Conservation (phyloP, 2,329 filamentous ascomycete species). For the Phialophora expanda region DNA sequence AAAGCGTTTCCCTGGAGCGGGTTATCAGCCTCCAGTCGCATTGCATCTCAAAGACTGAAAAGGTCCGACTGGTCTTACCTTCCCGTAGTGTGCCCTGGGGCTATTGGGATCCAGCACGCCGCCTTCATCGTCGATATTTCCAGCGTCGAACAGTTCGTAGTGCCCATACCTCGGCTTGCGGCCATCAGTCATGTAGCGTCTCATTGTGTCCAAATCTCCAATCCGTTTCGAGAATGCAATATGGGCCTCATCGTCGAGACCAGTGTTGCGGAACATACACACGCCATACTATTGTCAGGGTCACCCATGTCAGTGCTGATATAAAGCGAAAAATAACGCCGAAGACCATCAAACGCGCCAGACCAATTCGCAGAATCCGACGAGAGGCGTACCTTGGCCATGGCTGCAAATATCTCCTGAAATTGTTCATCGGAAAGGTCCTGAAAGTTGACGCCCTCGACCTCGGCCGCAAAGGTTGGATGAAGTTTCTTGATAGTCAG, state of each 20-base stretch:
- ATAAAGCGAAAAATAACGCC: neutral
- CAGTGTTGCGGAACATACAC: conserved; percentile 58
- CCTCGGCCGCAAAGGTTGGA: conserved; percentile 48
- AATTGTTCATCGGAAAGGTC: conserved; percentile 45
- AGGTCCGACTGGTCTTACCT: conserved; percentile 40
- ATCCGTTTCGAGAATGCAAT: conserved; percentile 58
- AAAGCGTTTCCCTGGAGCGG: conserved; percentile 53
- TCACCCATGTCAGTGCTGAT: conserved; percentile 3
- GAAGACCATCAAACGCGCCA: neutral
- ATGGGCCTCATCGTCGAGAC: conserved; percentile 58
- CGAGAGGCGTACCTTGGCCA: conserved; percentile 43
- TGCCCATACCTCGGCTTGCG: conserved; percentile 55
- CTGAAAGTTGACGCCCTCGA: conserved; percentile 47
- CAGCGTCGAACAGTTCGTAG: conserved; percentile 62
- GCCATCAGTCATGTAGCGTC: conserved; percentile 55
- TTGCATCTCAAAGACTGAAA: neutral
- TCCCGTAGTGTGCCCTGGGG: conserved; percentile 42
- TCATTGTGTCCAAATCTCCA: conserved; percentile 63
- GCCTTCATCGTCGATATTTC: conserved; percentile 59
- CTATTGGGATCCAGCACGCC: conserved; percentile 48
- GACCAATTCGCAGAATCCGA: neutral
- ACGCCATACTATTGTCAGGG: conserved; percentile 56
- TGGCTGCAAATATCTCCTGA: conserved; percentile 45
- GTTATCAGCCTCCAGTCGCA: neutral
- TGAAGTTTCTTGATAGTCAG: conserved; percentile 46